phyloP scores from a whole-genome alignment of 192 early-diverging fungal genomes.

The Linnemannia zychae region DNA sequence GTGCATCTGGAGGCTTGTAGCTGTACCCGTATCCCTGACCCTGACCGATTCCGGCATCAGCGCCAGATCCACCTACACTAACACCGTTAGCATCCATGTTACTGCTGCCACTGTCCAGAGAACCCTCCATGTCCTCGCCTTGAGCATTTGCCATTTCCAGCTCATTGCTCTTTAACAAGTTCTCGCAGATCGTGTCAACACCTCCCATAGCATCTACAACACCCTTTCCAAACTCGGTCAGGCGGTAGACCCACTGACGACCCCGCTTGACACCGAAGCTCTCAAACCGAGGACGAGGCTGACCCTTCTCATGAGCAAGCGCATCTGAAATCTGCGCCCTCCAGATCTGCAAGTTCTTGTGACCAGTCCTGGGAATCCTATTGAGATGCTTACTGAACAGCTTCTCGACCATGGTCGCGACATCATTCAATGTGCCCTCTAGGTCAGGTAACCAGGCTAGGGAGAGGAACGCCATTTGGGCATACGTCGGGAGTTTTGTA shows the following conservation, averaged over 20 bases:
- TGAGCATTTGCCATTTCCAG: conserved; percentile 4
- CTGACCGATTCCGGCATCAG: conserved; percentile 47
- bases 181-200: conserved; percentile 40
- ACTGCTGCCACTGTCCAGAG: not conserved
- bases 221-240: conserved; percentile 45
- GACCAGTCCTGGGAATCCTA: conserved; percentile 48
- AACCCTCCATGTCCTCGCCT: not conserved
- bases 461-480: conserved; percentile 55
- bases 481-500: conserved; percentile 49
- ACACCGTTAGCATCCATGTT: conserved; percentile 13
- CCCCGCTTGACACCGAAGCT: conserved; percentile 55
- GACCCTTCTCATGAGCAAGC: conserved; percentile 51
- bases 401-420: conserved; percentile 50
- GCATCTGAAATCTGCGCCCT: conserved; percentile 56
- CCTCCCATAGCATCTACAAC: conserved; percentile 51
- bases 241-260: conserved; percentile 47
- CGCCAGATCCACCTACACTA: conserved; percentile 7
- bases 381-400: conserved; percentile 51
- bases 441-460: conserved; percentile 46
- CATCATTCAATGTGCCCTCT: conserved; percentile 46
- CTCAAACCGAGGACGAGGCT: conserved; percentile 51
- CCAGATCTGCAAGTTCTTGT: conserved; percentile 57
- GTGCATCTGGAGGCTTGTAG: conserved; percentile 29
- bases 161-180: conserved; percentile 46
- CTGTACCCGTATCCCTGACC: conserved; percentile 52